A percentile compares a stretch with the other conserved stretches of the same genome.
phyloP scores from a whole-genome alignment of 139 green algal genomes.

The Trebouxia sp. region DNA sequence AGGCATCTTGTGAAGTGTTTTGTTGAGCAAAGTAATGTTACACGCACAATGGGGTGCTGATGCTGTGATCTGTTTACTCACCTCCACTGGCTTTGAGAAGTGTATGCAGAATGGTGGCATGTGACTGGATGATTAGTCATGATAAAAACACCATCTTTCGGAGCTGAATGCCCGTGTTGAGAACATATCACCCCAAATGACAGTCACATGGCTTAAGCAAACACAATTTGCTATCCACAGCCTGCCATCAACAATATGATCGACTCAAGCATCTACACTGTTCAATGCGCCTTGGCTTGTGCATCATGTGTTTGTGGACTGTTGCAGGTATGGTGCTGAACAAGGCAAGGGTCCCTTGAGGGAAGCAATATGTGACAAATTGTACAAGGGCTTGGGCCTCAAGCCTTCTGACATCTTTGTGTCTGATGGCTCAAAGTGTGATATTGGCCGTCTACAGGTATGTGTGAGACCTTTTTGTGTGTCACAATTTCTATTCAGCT shows the following conservation, averaged over 20 bases:
- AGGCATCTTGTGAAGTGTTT: no score
- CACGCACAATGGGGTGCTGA: no score
- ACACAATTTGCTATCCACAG: not conserved
- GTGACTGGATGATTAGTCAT: conserved; percentile 29
- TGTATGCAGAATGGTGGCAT: no score
- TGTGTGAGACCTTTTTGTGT: not conserved
- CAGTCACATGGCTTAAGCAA: not conserved
- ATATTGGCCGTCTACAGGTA: conserved; percentile 95
- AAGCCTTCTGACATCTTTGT: conserved; percentile 92
- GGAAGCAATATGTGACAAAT: conserved; percentile 74
- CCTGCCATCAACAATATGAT: not conserved
- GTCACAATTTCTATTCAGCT: not conserved
- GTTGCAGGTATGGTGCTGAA: conserved; percentile 92
- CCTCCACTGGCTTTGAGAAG: no score
- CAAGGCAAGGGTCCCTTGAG: conserved; percentile 84
- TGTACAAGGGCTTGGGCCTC: conserved; percentile 78
- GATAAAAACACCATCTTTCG: conserved; percentile 34
- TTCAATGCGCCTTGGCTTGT: no score
- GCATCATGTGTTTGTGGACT: not conserved
- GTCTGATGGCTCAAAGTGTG: conserved; percentile 98
- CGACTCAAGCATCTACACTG: not conserved
- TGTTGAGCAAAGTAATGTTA: no score
- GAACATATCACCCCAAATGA: conserved; percentile 28
- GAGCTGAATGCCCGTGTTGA: conserved; percentile 26
- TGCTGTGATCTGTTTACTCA: no score